Evolutionary conservation across 306 rosid genomes (phyloP), one percentile per base, ranked within the genome.

Genomic region (Trifolium subterraneum): DNA sequence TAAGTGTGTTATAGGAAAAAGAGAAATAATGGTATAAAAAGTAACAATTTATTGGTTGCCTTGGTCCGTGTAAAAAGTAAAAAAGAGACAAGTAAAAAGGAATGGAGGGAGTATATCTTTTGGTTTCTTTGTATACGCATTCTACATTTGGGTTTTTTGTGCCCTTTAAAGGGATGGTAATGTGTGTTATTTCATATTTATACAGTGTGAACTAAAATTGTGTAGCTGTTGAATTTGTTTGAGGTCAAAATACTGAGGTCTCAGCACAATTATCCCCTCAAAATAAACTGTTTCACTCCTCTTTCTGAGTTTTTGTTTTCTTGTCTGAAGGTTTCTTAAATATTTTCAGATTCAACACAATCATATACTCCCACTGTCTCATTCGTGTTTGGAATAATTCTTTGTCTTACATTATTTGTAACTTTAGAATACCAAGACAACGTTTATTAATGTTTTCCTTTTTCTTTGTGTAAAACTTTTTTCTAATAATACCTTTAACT

Each of bases 321-420:
- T 75, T 81, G 3, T 29, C 8, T 33, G n/a, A n/a, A 58, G 19
- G 64, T 73, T 73, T 22, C 52, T 62, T 68, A 31, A 63, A 22
- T 33, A 58, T 48, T 63, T 47, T 60, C 18, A 50, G 18, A 63
- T 74, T 55, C 15, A 9, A 25, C 47, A 64, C 54, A 18, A 63
- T 14, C 42, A 52, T 48, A 41, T 73, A 51, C 58, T 8, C n/a
- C n/a, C n/a, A 23, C 58, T 6, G 11, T 16, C 6, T 18, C 58
- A 18, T 51, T 51, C 58, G 25, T 51, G 25, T 51, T 51, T 51
- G 25, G 58, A 51, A 8, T 51, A 51, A 51, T 51, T 51, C 5
- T 45, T 36, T 41, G 10, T 51, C 58, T 51, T 51, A 18, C 8
- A 18, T 51, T 51, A 51, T 51, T 51, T 51, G 10, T 51, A 20